These are phyloP conservation scores for Coemansia sp. DNA, from an alignment of 192 early-diverging fungal species.

Conservation along the genomic window DNA sequence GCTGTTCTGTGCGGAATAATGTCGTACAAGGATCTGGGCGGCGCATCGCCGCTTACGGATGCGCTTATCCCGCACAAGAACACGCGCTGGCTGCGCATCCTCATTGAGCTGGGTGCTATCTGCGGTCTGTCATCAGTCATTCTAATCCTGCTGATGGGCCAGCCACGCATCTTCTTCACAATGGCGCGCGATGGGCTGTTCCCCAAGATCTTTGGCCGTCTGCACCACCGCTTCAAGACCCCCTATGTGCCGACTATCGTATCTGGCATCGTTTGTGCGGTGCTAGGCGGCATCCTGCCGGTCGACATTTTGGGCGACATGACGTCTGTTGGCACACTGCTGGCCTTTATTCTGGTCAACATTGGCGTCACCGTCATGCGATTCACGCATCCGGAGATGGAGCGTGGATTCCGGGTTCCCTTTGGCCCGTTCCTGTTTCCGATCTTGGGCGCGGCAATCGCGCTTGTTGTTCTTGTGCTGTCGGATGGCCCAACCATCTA, in stretches of 20 bases:
- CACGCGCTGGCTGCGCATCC: conserved; percentile 71
- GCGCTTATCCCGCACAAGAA: conserved; percentile 42
- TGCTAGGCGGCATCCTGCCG: conserved; percentile 74
- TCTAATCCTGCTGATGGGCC: conserved; percentile 72
- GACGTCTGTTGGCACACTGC: conserved; percentile 82
- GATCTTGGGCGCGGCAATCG: conserved; percentile 61
- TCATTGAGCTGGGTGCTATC: conserved; percentile 80
- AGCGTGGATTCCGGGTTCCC: conserved; percentile 74
- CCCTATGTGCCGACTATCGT: conserved; percentile 74
- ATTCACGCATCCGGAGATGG: conserved; percentile 68
- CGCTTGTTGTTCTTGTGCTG: conserved; percentile 67
- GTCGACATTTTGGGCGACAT: conserved; percentile 83
- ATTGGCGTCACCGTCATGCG: conserved; percentile 76
- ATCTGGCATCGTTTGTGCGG: conserved; percentile 65
- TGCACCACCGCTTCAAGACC: conserved; percentile 75
- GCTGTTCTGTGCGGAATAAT: conserved; percentile 76
- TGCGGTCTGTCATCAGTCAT: conserved; percentile 80
- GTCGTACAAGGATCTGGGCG: conserved; percentile 57
- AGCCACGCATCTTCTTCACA: conserved; percentile 85
- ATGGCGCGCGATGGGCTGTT: conserved; percentile 90
- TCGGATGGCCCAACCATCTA: conserved; percentile 67
- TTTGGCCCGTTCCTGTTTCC: conserved; percentile 68
- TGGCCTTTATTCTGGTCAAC: conserved; percentile 85
- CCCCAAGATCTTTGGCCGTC: conserved; percentile 68
- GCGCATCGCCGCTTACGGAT: conserved; percentile 61